phyloP scores from a whole-genome alignment of 1,139 yeast species.

The Magnusiomyces tetraspermus region DNA sequence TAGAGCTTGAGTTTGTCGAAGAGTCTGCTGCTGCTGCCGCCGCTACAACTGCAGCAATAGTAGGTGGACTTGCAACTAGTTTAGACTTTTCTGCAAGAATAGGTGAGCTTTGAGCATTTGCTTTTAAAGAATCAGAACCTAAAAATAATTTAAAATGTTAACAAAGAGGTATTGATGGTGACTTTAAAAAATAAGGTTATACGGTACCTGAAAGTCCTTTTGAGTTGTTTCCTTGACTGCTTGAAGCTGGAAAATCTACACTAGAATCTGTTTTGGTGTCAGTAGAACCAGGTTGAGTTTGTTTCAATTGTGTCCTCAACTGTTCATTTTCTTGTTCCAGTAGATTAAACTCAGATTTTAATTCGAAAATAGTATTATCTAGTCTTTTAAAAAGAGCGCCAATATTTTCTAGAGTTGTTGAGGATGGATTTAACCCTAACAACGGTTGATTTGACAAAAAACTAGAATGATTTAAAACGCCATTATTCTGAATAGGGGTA shows the following conservation, averaged over 20 bases:
- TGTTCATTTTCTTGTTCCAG: slow-evolving; percentile 7
- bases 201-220: background rate
- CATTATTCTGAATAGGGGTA: background rate
- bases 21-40: background rate
- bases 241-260: background rate
- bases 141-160: background rate
- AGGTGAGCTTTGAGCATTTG: background rate
- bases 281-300: background rate
- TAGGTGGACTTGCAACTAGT: slow-evolving; percentile 1
- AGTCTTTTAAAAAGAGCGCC: background rate
- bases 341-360: slow-evolving; percentile 6
- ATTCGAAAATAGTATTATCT: slow-evolving; percentile 8
- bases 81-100: background rate
- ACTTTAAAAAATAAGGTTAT: background rate
- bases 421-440: background rate
- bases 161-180: background rate
- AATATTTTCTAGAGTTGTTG: background rate
- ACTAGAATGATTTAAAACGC: background rate
- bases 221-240: background rate
- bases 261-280: background rate
- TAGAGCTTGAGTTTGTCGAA: background rate
- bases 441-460: background rate
- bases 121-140: background rate
- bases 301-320: background rate
- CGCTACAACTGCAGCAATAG: background rate